Conservation (phyloP, 169 alveolate genomes). For the Eimeria mitis region DNA sequence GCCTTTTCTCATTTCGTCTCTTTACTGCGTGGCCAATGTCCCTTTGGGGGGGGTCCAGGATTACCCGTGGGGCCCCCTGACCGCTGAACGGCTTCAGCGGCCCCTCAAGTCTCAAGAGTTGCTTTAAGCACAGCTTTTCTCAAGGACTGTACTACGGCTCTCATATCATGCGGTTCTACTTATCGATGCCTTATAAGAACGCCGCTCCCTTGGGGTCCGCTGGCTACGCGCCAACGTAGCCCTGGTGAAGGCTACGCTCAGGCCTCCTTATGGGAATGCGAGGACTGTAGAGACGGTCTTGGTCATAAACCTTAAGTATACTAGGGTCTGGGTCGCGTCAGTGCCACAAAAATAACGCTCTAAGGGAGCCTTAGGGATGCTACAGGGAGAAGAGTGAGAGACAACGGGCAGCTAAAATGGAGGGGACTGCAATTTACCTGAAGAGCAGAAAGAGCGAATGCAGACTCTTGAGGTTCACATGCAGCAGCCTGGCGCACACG, state of each 20-base stretch:
- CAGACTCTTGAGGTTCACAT: slow-evolving; percentile 54
- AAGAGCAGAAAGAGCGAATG: slow-evolving; percentile 75
- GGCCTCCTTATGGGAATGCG: neutral
- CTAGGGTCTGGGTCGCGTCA: neutral
- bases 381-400: neutral
- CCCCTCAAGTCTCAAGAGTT: neutral
- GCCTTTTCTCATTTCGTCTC: neutral
- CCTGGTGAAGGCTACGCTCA: neutral
- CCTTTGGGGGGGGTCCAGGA: neutral
- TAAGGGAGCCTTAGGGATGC: neutral
- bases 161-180: too few relatives aligned
- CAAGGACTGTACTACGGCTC: neutral
- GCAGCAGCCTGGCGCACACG: slow-evolving; percentile 74
- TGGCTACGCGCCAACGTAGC: neutral
- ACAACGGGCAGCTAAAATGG: neutral
- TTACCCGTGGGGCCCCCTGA: neutral
- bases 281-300: too few relatives aligned
- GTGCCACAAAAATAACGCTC: neutral
- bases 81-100: neutral
- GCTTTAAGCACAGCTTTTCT: neutral
- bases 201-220: neutral
- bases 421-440: slow-evolving; percentile 18
- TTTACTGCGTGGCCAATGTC: neutral
- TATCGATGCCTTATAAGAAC: neutral
- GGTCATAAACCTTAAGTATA: neutral